These are phyloP conservation scores for Nicotiana tabacum DNA, from an alignment of 257 asterid species.

Conservation along the genomic window DNA sequence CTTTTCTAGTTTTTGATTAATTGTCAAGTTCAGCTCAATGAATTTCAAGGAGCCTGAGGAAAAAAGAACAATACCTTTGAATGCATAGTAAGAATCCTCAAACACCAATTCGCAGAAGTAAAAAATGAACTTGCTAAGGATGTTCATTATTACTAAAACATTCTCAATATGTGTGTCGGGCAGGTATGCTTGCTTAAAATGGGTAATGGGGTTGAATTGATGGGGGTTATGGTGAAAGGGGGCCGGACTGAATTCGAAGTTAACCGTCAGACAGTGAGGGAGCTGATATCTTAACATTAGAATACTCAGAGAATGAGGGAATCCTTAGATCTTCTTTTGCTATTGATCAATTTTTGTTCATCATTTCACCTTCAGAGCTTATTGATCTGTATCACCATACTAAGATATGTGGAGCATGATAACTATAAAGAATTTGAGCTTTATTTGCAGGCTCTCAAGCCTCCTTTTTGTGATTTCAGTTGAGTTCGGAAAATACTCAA, in stretches of 20 bases:
- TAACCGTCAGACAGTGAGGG: neutral
- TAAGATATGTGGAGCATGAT: neutral
- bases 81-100: too few relatives aligned
- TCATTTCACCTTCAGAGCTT: neutral
- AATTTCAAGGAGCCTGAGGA: neutral
- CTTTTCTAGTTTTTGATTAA: neutral
- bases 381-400: neutral
- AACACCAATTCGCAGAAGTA: too few relatives aligned
- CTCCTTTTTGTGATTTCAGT: neutral
- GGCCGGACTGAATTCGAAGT: neutral
- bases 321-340: neutral
- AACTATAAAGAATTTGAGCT: neutral
- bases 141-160: too few relatives aligned
- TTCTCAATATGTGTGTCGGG: neutral
- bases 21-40: neutral
- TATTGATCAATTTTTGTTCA: too few relatives aligned
- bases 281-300: neutral
- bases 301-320: neutral
- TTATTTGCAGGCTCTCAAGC: neutral
- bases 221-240: too few relatives aligned
- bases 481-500: neutral
- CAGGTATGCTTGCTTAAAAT: neutral
- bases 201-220: neutral
- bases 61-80: too few relatives aligned
- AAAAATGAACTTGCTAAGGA: too few relatives aligned